These are phyloP conservation scores for Metschnikowia gelsemii DNA, from an alignment of 805 yeast genomes.

Conservation along the genomic window DNA sequence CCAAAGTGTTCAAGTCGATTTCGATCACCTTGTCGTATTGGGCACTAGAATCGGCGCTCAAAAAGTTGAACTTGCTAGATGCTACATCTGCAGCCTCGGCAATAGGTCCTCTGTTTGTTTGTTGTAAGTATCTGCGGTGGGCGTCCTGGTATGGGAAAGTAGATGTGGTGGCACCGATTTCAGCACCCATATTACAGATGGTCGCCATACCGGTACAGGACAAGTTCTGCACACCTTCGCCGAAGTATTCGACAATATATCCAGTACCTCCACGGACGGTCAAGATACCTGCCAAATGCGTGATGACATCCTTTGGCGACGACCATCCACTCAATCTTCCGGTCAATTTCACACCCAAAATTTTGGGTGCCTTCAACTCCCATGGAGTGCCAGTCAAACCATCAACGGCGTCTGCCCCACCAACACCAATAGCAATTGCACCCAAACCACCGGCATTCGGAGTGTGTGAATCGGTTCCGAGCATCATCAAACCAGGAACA, in stretches of 20 bases:
- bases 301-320: constrained; percentile 95
- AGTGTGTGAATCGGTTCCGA: constrained; percentile 98
- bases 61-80: constrained; percentile 55
- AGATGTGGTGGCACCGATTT: constrained; percentile 98
- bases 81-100: constrained; percentile 75
- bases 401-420: constrained; percentile 99
- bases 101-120: constrained; percentile 81
- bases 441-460: constrained; percentile 99
- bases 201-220: constrained; percentile 99
- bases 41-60: constrained; percentile 83
- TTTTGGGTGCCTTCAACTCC: constrained; percentile 97
- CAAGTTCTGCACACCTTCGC: constrained; percentile 85
- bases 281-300: constrained; percentile 84
- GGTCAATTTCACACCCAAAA: constrained; percentile 89
- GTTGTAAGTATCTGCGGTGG: constrained; percentile 72
- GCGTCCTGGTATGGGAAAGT: constrained; percentile 91
- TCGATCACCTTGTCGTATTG: constrained; percentile 92
- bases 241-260: constrained; percentile 92
- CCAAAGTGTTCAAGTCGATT: constrained; percentile 79
- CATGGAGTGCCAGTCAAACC: constrained; percentile 96
- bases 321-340: constrained; percentile 92
- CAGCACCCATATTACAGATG: constrained; percentile 99
- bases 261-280: constrained; percentile 99
- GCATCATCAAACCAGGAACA: constrained; percentile 94
- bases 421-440: constrained; percentile 98